phyloP scores from a whole-genome alignment of 2,329 filamentous ascomycete genomes.

The Aureobasidium mangrovei region DNA sequence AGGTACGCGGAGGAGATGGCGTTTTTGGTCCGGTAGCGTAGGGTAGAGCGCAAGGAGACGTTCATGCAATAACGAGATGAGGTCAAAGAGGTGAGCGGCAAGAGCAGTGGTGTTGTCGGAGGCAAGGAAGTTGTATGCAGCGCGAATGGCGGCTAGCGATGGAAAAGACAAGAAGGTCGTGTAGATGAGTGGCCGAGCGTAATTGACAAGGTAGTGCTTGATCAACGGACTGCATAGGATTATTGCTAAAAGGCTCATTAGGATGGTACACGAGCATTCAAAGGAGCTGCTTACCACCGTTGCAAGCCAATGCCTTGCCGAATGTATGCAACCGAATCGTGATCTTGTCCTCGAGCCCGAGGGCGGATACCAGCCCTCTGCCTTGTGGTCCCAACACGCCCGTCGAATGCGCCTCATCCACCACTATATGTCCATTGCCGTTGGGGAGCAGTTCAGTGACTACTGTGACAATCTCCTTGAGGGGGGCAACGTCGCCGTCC shows the following conservation, averaged over 20 bases:
- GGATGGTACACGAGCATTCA: neutral
- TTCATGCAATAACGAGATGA: constrained; percentile 23
- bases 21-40: neutral
- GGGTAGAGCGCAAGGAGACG: constrained; percentile 24
- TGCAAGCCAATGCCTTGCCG: constrained; percentile 58
- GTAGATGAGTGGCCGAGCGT: constrained; percentile 66
- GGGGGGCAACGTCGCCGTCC: constrained; percentile 66
- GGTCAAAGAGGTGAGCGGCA: constrained; percentile 34
- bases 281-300: constrained; percentile 51
- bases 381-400: constrained; percentile 51
- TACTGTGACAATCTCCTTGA: constrained; percentile 50
- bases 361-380: constrained; percentile 48
- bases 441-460: constrained; percentile 48
- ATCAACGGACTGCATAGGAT: constrained; percentile 54
- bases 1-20: constrained; percentile 25
- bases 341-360: constrained; percentile 48
- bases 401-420: constrained; percentile 61
- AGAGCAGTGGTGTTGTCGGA: constrained; percentile 43
- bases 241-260: constrained; percentile 38
- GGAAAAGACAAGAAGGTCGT: constrained; percentile 61
- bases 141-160: constrained; percentile 49
- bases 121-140: constrained; percentile 49
- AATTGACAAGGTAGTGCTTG: constrained; percentile 62
- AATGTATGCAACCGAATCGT: constrained; percentile 56
- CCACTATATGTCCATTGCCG: constrained; percentile 53